Percentiles rank a stretch among this genome's conserved stretches.
These are phyloP conservation scores for Melampsora americana DNA, from an alignment of 1,284 basidiomycete genomes.

Conservation along the genomic window DNA sequence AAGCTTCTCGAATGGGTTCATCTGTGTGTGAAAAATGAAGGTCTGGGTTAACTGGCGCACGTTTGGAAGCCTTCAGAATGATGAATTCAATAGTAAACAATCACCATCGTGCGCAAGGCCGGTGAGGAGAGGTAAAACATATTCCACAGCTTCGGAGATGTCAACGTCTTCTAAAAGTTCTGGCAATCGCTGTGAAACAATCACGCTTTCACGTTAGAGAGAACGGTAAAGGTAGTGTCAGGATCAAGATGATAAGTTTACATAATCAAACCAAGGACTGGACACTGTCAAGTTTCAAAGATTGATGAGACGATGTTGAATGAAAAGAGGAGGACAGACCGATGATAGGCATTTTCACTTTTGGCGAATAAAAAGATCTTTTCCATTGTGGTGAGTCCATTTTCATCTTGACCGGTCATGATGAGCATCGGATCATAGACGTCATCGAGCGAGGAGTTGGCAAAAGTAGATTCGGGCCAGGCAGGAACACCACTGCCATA, in stretches of 20 bases:
- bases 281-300: background rate
- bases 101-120: slow-evolving; percentile 37
- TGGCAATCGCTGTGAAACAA: slow-evolving; percentile 38
- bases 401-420: slow-evolving; percentile 15
- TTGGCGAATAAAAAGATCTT: slow-evolving; percentile 43
- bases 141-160: slow-evolving; percentile 42
- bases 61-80: background rate
- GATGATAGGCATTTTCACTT: slow-evolving; percentile 36
- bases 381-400: slow-evolving; percentile 36
- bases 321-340: slow-evolving; percentile 6
- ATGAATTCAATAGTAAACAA: background rate
- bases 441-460: background rate
- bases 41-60: background rate
- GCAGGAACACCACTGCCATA: background rate
- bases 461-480: background rate
- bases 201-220: slow-evolving; percentile 1
- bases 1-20: slow-evolving; percentile 39
- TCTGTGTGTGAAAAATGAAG: background rate
- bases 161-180: slow-evolving; percentile 43
- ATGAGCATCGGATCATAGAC: slow-evolving; percentile 7
- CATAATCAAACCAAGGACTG: no score
- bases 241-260: background rate
- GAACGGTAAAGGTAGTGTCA: background rate
- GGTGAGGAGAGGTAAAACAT: slow-evolving; percentile 37
- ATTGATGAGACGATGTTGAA: background rate